These are phyloP conservation scores for Bruguiera parviflora DNA, from an alignment of 345 rosid genomes.

Conservation along the genomic window DNA sequence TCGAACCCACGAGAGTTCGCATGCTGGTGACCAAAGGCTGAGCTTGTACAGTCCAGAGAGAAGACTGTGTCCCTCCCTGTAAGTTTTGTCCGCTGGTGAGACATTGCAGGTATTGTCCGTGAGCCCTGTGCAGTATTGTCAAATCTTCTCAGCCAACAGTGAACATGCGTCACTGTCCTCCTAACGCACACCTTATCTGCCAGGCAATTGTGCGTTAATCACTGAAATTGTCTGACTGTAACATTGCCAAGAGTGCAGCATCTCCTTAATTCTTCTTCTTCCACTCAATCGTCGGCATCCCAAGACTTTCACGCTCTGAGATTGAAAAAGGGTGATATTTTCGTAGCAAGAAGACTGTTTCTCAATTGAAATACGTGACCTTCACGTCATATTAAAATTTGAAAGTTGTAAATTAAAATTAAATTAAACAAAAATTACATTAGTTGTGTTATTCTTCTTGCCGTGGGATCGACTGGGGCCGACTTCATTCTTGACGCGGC, in stretches of 20 bases:
- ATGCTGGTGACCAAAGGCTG: not conserved
- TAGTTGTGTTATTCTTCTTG: constrained; percentile 8
- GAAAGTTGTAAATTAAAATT: too few relatives aligned
- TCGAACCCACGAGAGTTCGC: not conserved
- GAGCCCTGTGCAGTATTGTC: not conserved
- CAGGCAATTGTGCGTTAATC: not conserved
- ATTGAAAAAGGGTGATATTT: too few relatives aligned
- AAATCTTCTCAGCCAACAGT: constrained; percentile 7
- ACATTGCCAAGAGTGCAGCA: too few relatives aligned
- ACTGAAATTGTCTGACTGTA: too few relatives aligned
- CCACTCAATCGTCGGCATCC: too few relatives aligned
- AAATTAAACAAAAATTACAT: not conserved
- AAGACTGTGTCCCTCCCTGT: not conserved
- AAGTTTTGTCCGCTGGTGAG: constrained; percentile 5
- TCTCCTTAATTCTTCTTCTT: too few relatives aligned
- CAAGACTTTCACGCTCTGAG: too few relatives aligned
- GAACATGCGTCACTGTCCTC: not conserved
- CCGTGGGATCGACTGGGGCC: not conserved
- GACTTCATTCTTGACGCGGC: not conserved
- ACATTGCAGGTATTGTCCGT: not conserved
- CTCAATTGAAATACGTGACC: too few relatives aligned
- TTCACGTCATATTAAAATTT: not conserved
- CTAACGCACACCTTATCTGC: not conserved
- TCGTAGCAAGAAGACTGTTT: too few relatives aligned
- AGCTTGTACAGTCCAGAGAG: not conserved